Conservation (phyloP, 2,329 filamentous ascomycete genomes). For the Cordyceps tenuipes region DNA sequence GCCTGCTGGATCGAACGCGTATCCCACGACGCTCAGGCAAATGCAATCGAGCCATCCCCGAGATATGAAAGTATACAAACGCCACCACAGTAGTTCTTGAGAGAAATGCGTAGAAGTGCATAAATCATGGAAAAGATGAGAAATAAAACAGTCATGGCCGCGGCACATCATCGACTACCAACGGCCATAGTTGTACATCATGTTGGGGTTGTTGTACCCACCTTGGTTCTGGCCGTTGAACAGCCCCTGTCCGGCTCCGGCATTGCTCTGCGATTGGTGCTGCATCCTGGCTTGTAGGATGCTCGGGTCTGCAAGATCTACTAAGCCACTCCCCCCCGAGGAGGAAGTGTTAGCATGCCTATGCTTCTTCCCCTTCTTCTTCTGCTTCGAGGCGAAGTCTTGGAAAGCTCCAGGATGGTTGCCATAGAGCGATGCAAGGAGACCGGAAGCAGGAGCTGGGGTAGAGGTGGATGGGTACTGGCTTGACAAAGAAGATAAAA, state of each 20-base stretch:
- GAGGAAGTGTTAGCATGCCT: conserved; percentile 99
- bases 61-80: conserved; percentile 22
- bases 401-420: conserved; percentile 77
- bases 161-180: conserved; percentile 43
- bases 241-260: conserved; percentile 78
- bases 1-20: conserved; percentile 25
- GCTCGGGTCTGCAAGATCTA: conserved; percentile 99
- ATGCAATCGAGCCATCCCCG: conserved; percentile 17
- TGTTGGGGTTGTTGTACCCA: conserved; percentile 78
- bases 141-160: conserved; percentile 14
- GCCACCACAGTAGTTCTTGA: conserved; percentile 19
- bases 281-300: conserved; percentile 98
- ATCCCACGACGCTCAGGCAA: conserved; percentile 22
- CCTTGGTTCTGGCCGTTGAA: conserved; percentile 86
- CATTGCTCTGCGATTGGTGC: conserved; percentile 73
- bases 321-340: conserved; percentile 97
- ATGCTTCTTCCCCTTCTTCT: conserved; percentile 99
- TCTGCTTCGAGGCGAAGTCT: conserved; percentile 92
- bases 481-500: conserved; percentile 85
- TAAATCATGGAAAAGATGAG: conserved; percentile 17
- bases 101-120: conserved; percentile 15
- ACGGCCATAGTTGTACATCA: conserved; percentile 72
- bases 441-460: conserved; percentile 81
- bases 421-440: conserved; percentile 87
- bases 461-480: conserved; percentile 78